phyloP scores from a whole-genome alignment of 208 protist species.

The Naegleria lovaniensis region DNA sequence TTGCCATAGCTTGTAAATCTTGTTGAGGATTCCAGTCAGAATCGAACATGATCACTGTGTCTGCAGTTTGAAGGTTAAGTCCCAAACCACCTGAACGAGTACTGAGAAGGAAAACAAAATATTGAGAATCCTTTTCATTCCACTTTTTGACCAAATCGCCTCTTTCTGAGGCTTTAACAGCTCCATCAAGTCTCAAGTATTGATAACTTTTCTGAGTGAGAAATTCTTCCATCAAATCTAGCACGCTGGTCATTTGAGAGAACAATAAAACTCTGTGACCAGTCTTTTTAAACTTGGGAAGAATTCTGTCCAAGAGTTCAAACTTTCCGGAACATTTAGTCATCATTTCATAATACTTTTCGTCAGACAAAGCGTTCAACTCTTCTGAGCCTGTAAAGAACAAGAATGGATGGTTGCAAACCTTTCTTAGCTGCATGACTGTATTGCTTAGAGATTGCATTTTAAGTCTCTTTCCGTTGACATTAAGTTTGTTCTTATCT shows the following conservation, averaged over 20 bases:
- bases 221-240: constrained; percentile 40
- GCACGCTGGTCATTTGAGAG: constrained; percentile 36
- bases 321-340: constrained; percentile 53
- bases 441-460: neutral
- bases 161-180: neutral
- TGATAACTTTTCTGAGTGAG: neutral
- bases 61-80: constrained; percentile 69
- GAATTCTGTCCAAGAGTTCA: constrained; percentile 55
- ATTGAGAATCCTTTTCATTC: constrained; percentile 27
- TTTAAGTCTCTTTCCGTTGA: neutral
- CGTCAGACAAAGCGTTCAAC: neutral
- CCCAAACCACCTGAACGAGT: constrained; percentile 75
- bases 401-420: constrained; percentile 32
- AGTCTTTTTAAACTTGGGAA: constrained; percentile 14
- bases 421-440: constrained; percentile 28
- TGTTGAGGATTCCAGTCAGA: constrained; percentile 95
- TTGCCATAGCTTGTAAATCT: constrained; percentile 89
- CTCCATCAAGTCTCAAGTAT: constrained; percentile 33
- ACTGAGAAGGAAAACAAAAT: constrained; percentile 71
- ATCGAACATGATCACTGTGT: constrained; percentile 92
- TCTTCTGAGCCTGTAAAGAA: neutral
- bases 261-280: constrained; percentile 35
- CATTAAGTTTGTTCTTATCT: neutral
- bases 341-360: constrained; percentile 35
- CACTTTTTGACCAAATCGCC: neutral